phyloP scores from a whole-genome alignment of 768 basidiomycete species.

The Suillus sp. region DNA sequence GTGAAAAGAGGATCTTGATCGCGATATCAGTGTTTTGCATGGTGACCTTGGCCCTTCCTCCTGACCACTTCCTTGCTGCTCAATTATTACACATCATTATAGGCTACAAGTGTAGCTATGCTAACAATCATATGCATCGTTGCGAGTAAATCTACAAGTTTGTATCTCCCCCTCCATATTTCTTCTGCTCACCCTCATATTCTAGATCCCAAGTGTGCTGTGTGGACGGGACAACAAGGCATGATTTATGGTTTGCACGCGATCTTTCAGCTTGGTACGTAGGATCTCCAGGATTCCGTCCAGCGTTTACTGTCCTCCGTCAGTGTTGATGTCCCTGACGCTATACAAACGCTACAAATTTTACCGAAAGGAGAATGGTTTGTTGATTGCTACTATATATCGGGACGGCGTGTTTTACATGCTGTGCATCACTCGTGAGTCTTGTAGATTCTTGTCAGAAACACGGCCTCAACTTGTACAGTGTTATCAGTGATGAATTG shows the following conservation, averaged over 20 bases:
- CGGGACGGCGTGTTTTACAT: not conserved
- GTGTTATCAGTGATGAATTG: not conserved
- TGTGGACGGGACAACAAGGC: not conserved
- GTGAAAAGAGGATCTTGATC: not conserved
- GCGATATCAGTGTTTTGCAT: not conserved
- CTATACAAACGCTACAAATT: not conserved
- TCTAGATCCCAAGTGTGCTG: not conserved
- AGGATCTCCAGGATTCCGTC: not conserved
- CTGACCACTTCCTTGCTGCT: not conserved
- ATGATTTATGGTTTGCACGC: not conserved
- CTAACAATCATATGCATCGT: not conserved
- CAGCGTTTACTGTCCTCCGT: not conserved
- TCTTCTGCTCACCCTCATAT: not conserved
- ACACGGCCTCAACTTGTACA: not conserved
- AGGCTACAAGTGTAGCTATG: not conserved
- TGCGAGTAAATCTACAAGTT: not conserved
- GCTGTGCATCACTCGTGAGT: not conserved
- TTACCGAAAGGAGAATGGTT: not conserved
- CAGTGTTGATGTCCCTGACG: conserved; percentile 1
- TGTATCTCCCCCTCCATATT: not conserved
- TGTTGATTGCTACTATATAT: not conserved
- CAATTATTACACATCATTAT: not conserved
- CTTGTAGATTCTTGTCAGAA: not conserved
- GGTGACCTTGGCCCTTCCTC: not conserved
- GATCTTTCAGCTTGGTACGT: not conserved